phyloP scores from a whole-genome alignment of 2,329 filamentous ascomycete genomes.

The Fusarium buharicum region DNA sequence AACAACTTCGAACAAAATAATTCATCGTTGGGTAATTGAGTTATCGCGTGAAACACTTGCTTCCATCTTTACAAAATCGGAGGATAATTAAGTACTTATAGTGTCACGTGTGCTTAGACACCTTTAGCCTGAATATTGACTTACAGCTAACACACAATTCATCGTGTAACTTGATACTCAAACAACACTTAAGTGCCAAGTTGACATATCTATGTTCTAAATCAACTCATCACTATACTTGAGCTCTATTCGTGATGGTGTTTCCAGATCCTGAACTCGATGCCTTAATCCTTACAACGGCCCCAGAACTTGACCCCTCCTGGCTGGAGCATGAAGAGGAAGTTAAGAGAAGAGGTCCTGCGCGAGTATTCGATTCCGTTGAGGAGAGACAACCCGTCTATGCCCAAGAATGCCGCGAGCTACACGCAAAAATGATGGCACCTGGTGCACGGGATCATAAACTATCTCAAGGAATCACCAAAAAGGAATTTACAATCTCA shows the following conservation, averaged over 20 bases:
- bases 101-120: conserved; percentile 18
- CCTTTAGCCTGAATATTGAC: conserved; percentile 25
- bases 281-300: conserved; percentile 44
- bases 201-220: no score
- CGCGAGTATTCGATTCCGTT: conserved; percentile 35
- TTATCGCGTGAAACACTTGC: no score
- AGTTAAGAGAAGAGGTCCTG: conserved; percentile 29
- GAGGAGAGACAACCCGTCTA: conserved; percentile 54
- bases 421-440: conserved; percentile 51
- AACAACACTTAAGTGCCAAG: no score
- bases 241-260: conserved; percentile 13
- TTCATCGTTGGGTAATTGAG: no score
- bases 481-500: conserved; percentile 43
- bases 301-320: conserved; percentile 53
- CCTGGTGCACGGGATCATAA: conserved; percentile 51
- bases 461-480: conserved; percentile 50
- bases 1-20: no score
- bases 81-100: not conserved
- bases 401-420: conserved; percentile 53
- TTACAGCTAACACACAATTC: not conserved
- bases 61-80: no score
- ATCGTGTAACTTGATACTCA: not conserved
- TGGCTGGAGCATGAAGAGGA: conserved; percentile 55
- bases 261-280: conserved; percentile 35
- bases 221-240: no score